Conservation (phyloP, 2,329 filamentous ascomycete genomes). For the Drechslerella coelobrocha region DNA sequence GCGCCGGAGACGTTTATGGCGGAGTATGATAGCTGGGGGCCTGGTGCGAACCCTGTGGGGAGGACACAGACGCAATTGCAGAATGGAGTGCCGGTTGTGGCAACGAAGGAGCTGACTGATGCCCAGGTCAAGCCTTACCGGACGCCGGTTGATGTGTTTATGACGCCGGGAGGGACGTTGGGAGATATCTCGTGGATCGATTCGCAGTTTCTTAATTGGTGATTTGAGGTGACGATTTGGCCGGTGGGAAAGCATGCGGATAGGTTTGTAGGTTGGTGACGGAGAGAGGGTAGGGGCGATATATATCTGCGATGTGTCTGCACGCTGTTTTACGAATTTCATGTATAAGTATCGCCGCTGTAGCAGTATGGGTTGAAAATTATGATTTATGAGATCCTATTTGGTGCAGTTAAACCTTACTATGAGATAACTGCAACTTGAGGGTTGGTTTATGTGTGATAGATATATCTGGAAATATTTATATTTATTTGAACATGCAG, state of each 20-base stretch:
- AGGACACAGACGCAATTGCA: conserved; percentile 54
- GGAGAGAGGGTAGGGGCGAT: background rate
- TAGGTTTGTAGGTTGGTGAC: background rate
- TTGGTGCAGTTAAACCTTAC: too few relatives aligned
- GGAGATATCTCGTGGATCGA: conserved; percentile 64
- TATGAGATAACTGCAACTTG: too few relatives aligned
- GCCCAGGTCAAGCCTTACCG: conserved; percentile 58
- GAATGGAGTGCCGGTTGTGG: conserved; percentile 37
- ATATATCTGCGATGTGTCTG: too few relatives aligned
- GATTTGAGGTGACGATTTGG: background rate
- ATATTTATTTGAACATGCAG: background rate
- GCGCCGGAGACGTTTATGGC: conserved; percentile 65
- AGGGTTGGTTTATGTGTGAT: too few relatives aligned
- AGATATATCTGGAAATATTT: too few relatives aligned
- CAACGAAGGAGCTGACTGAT: conserved; percentile 62
- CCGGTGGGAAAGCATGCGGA: too few relatives aligned
- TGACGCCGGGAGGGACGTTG: conserved; percentile 60
- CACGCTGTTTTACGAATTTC: too few relatives aligned
- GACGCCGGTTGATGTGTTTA: conserved; percentile 61
- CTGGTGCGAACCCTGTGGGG: conserved; percentile 64
- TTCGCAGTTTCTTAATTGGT: conserved; percentile 40
- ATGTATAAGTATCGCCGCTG: too few relatives aligned
- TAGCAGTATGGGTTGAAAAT: too few relatives aligned
- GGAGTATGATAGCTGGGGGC: conserved; percentile 64
- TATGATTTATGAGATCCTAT: too few relatives aligned